These are phyloP conservation scores for Margaritispora aquatica DNA, from an alignment of 495 filamentous ascomycete genomes.

Conservation along the genomic window DNA sequence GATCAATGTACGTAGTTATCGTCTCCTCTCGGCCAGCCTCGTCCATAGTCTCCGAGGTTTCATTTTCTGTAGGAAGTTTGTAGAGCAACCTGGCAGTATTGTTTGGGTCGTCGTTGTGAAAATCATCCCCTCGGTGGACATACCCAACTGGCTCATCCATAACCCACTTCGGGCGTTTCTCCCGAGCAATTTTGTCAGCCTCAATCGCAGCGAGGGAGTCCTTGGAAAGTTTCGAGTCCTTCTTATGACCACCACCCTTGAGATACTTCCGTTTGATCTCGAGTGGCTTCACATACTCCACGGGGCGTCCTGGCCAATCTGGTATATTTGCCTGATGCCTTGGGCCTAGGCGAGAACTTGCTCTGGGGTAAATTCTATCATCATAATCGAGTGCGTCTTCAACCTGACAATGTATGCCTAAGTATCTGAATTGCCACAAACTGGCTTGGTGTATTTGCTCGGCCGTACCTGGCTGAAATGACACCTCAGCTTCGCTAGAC, in stretches of 20 bases:
- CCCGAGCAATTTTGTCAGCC: conserved; percentile 67
- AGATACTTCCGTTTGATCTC: conserved; percentile 76
- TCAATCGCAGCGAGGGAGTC: conserved; percentile 73
- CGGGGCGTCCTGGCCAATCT: conserved; percentile 75
- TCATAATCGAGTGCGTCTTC: conserved; percentile 98
- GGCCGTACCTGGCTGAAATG: conserved; percentile 64
- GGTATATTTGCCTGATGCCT: conserved; percentile 85
- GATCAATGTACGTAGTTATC: too few relatives aligned
- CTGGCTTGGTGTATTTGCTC: conserved; percentile 89
- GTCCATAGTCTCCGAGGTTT: conserved; percentile 24
- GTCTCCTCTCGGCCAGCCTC: conserved; percentile 39
- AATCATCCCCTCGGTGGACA: conserved; percentile 75
- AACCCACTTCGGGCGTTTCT: conserved; percentile 84
- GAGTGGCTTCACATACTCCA: conserved; percentile 82
- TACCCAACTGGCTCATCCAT: conserved; percentile 88
- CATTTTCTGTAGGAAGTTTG: conserved; percentile 48
- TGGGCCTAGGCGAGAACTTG: conserved; percentile 86
- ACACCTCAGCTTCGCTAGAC: conserved; percentile 43
- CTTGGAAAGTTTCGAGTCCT: conserved; percentile 66
- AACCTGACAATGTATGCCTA: conserved; percentile 91
- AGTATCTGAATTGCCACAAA: conserved; percentile 93
- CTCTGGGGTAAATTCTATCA: conserved; percentile 94
- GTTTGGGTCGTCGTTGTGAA: conserved; percentile 35
- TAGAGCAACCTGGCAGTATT: conserved; percentile 50
- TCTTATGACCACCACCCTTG: conserved; percentile 57